Evolutionary conservation across 225 moss, liverwort and hornwort species (phyloP).

Genomic region (Physcomitrellopsis africana): DNA sequence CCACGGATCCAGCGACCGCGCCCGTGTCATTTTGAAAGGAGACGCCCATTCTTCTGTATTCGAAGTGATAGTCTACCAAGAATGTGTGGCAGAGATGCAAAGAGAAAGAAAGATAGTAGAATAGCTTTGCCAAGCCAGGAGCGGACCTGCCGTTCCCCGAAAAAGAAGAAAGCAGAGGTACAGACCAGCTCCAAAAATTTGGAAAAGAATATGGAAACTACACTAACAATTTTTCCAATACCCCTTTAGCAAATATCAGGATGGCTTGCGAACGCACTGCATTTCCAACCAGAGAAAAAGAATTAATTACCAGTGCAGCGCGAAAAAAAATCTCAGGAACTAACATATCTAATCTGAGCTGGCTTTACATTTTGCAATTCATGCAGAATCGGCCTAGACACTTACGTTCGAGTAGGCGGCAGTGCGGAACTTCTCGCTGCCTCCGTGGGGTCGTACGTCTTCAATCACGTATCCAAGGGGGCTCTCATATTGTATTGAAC

Average conservation of each 20-base stretch:
- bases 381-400: background rate
- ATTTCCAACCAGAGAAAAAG: background rate
- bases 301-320: no score
- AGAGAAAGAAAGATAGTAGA: background rate
- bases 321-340: no score
- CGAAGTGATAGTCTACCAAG: no score
- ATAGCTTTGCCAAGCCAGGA: conserved; percentile 29
- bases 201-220: conserved; percentile 5
- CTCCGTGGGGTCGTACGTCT: conserved; percentile 99
- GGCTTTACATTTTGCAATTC: no score
- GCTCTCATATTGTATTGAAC: conserved; percentile 83
- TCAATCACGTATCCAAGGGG: conserved; percentile 95
- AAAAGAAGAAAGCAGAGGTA: conserved; percentile 3
- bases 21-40: conserved; percentile 35
- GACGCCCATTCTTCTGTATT: conserved; percentile 47
- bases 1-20: conserved; percentile 34
- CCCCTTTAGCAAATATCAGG: conserved; percentile 62
- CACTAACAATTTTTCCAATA: background rate
- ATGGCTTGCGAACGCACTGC: conserved; percentile 83
- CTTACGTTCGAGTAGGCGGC: conserved; percentile 97
- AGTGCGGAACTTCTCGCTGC: conserved; percentile 96
- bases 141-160: conserved; percentile 29
- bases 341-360: no score
- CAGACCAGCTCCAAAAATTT: conserved; percentile 47
- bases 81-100: no score